These are phyloP conservation scores for Colletotrichum brevisporum DNA, from an alignment of 2,329 filamentous ascomycete species.

Conservation along the genomic window DNA sequence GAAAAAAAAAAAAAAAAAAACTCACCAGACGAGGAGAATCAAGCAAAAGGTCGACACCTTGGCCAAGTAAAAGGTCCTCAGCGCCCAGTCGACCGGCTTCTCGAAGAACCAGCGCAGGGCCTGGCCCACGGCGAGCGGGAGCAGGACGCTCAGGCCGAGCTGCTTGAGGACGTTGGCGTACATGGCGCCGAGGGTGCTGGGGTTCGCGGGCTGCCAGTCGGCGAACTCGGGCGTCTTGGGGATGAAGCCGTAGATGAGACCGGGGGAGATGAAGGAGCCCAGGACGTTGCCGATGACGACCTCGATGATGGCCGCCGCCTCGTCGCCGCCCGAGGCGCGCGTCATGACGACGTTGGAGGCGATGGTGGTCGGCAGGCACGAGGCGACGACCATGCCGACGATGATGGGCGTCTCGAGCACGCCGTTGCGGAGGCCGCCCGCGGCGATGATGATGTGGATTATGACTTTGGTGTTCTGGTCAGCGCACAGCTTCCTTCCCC, in stretches of 20 bases:
- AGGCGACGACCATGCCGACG: constrained; percentile 76
- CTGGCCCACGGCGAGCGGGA: constrained; percentile 76
- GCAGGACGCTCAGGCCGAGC: constrained; percentile 75
- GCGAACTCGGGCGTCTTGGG: constrained; percentile 67
- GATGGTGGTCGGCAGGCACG: constrained; percentile 81
- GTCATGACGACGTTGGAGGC: constrained; percentile 84
- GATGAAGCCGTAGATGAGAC: constrained; percentile 73
- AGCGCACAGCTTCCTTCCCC: no score
- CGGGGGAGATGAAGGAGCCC: constrained; percentile 77
- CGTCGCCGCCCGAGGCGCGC: constrained; percentile 76
- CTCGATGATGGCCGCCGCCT: constrained; percentile 75
- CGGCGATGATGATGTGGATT: constrained; percentile 62
- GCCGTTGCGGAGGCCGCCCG: constrained; percentile 62
- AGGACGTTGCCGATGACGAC: constrained; percentile 79
- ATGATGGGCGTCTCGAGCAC: constrained; percentile 76
- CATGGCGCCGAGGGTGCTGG: constrained; percentile 69
- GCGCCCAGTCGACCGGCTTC: constrained; percentile 65
- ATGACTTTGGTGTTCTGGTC: constrained; percentile 52
- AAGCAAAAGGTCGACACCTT: constrained; percentile 64
- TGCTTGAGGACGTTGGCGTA: constrained; percentile 78
- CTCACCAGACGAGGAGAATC: constrained; percentile 64
- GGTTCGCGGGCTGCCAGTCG: constrained; percentile 67
- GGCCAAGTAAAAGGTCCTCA: constrained; percentile 67
- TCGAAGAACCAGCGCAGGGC: constrained; percentile 65
- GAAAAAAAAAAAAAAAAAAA: constrained; percentile 2